These are phyloP conservation scores for Dimocarpus longan DNA, from an alignment of 345 rosid genomes.

Conservation along the genomic window DNA sequence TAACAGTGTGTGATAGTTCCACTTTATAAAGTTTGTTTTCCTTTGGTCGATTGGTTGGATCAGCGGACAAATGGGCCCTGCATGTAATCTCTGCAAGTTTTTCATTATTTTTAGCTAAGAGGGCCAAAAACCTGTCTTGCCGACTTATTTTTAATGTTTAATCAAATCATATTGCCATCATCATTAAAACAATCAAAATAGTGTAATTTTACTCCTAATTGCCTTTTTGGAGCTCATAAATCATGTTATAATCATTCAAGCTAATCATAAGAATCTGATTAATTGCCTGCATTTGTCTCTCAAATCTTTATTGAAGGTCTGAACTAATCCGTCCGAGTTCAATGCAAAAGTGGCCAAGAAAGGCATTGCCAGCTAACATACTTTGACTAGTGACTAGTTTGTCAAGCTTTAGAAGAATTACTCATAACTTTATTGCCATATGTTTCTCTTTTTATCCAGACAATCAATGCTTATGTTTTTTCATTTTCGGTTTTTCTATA, in stretches of 20 bases:
- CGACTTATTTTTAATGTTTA: background rate
- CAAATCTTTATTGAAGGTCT: background rate
- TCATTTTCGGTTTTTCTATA: too few relatives aligned
- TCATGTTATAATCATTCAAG: background rate
- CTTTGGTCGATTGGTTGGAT: conserved; percentile 6
- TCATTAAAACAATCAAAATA: background rate
- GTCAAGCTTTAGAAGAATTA: background rate
- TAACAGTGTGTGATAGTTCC: background rate
- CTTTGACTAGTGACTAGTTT: background rate
- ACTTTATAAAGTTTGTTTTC: background rate
- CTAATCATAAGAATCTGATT: background rate
- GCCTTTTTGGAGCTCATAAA: background rate
- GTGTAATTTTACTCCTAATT: background rate
- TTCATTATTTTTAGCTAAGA: background rate
- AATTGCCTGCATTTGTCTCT: background rate
- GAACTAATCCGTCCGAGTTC: background rate
- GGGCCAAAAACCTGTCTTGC: background rate
- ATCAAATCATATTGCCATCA: conserved; percentile 8
- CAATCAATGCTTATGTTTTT: background rate
- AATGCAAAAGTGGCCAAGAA: background rate
- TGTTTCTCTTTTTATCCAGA: background rate
- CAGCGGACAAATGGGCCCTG: conserved; percentile 11
- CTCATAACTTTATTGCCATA: background rate
- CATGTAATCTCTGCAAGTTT: background rate
- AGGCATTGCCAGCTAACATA: background rate